Evolutionary conservation across 1,284 basidiomycete genomes (phyloP), one percentile per base, ranked within the genome.

Genomic region (Kwoniella shivajii): DNA sequence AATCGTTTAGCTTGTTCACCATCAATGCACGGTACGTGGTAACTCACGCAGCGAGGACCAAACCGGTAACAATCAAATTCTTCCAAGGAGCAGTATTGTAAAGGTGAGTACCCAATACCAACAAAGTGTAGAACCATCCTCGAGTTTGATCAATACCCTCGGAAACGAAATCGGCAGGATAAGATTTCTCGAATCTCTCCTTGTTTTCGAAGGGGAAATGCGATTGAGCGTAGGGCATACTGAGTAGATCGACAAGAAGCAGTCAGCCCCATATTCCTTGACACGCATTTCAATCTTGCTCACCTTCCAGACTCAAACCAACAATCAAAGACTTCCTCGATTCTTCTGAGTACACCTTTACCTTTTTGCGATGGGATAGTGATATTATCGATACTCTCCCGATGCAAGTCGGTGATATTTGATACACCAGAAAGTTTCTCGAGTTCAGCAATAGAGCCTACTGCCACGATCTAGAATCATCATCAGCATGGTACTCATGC

Each of bases 231-330:
- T 96, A 99, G 4, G 96, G 96, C 96, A 99, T 99, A 73, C 93
- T 95, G 64, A 30, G 9, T 2, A 41, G 24, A 18, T 36, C 24
- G 50, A 22, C 20, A 18, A 26, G 55, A 52, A 48, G 59, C 46
- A 39, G 16, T 20, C n/a, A n/a, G n/a, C n/a, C n/a, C n/a, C n/a
- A n/a, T n/a, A n/a, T n/a, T n/a, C n/a, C n/a, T n/a, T 6, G 16
- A 42, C 41, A 37, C 27, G 18, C 34, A n/a, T n/a, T n/a, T n/a
- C n/a, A n/a, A n/a, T n/a, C n/a, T n/a, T 11, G 64, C 83, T 59
- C 64, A 91, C 91, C 89, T 92, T 79, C 96, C 96, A 6, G 95
- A 98, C 81, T 99, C 96, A 76, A 99, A 99, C 96, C 96, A 99
- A 76, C 96, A 99, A 77, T 99, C 96, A 76, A 99, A 99, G 30